These are phyloP conservation scores for Diversispora epigaea DNA, from an alignment of 192 early-diverging fungal genomes.

Conservation along the genomic window DNA sequence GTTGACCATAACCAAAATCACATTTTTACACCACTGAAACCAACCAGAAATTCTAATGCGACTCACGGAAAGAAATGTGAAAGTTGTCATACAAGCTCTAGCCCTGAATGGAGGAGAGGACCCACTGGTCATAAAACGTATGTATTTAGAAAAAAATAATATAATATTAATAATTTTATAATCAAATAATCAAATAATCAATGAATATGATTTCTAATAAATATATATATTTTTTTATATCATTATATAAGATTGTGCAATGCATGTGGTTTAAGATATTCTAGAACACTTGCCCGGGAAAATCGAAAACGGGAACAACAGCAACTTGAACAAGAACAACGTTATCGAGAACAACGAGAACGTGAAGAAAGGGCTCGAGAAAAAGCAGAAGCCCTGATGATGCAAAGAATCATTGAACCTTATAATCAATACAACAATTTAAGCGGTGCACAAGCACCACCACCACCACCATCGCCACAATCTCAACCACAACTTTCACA, in stretches of 20 bases:
- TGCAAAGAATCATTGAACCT: slow-evolving; percentile 11
- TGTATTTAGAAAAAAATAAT: slow-evolving; percentile 11
- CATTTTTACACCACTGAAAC: neutral
- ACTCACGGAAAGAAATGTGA: slow-evolving; percentile 42
- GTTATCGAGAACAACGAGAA: slow-evolving; percentile 15
- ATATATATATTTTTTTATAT: neutral
- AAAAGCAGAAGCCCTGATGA: neutral
- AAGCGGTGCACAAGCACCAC: neutral
- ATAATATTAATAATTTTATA: neutral
- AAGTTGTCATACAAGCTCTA: slow-evolving; percentile 51
- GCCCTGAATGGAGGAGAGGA: slow-evolving; percentile 57
- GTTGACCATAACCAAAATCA: neutral
- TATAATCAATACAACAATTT: slow-evolving; percentile 5
- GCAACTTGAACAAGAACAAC: slow-evolving; percentile 27
- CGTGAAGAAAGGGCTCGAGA: slow-evolving; percentile 8
- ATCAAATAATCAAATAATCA: neutral
- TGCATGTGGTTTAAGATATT: slow-evolving; percentile 56
- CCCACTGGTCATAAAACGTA: slow-evolving; percentile 58
- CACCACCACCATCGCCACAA: neutral
- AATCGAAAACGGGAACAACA: slow-evolving; percentile 38
- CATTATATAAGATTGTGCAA: slow-evolving; percentile 47
- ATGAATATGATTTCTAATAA: neutral
- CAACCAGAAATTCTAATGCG: neutral
- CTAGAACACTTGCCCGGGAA: slow-evolving; percentile 42
- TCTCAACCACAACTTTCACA: neutral